Conservation (phyloP, 306 rosid species). For the barrel medic (Medicago truncatula) region DNA sequence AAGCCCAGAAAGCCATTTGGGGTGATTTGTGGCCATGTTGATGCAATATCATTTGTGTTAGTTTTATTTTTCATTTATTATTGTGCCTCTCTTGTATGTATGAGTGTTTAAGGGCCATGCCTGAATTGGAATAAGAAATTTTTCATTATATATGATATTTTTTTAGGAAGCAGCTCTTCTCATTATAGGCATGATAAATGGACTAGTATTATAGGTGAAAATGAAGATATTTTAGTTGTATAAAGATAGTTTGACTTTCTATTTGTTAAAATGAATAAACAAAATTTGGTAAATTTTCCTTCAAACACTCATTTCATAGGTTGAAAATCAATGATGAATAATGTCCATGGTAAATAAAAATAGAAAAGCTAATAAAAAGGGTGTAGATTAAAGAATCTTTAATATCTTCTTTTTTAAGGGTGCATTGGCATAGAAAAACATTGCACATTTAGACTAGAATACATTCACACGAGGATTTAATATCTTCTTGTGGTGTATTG, state of each 20-base stretch:
- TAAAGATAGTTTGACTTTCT: neutral
- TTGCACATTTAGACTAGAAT: too few species aligned
- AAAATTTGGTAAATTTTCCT: neutral
- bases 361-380: too few species aligned
- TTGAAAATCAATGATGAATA: too few species aligned
- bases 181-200: neutral
- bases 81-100: neutral
- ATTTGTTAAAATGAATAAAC: neutral
- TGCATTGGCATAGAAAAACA: too few species aligned
- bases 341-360: too few species aligned
- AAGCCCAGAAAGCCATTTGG: slow-evolving; percentile 80
- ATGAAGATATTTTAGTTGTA: neutral
- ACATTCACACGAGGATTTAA: too few species aligned
- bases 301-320: too few species aligned
- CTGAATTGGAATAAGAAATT: neutral
- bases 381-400: too few species aligned
- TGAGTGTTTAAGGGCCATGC: slow-evolving; percentile 3
- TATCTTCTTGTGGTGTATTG: too few species aligned
- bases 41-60: slow-evolving; percentile 28
- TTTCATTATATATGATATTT: neutral
- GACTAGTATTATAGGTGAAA: neutral
- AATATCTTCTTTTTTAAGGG: too few species aligned
- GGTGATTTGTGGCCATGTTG: slow-evolving; percentile 90
- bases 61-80: slow-evolving; percentile 29
- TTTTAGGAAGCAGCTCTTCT: neutral